phyloP scores from a whole-genome alignment of 148 eudicot species.

The Linanthus parryae region DNA sequence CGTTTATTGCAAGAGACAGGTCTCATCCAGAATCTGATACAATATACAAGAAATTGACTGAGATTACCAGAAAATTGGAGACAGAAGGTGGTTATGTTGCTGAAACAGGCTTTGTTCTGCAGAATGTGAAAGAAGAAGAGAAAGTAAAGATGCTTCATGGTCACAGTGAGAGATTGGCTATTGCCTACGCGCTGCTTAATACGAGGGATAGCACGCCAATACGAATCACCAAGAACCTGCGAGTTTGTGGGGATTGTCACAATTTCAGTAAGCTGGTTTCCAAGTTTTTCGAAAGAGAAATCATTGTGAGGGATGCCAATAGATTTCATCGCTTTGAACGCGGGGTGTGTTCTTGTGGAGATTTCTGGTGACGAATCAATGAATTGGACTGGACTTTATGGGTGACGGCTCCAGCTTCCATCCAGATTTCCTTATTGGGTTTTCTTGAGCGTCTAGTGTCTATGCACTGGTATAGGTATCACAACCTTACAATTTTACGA shows the following conservation, averaged over 20 bases:
- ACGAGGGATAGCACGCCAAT: constrained; percentile 46
- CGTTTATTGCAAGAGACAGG: constrained; percentile 61
- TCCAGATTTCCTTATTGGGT: constrained; percentile 82
- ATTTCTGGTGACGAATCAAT: constrained; percentile 86
- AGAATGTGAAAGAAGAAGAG: constrained; percentile 65
- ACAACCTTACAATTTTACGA: constrained; percentile 88
- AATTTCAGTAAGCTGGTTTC: constrained; percentile 62
- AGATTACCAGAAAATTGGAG: constrained; percentile 41
- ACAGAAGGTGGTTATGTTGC: constrained; percentile 61
- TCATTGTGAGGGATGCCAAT: constrained; percentile 75
- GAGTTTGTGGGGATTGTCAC: constrained; percentile 92
- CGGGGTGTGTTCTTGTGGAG: constrained; percentile 82
- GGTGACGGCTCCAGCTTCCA: constrained; percentile 84
- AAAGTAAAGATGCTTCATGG: constrained; percentile 57
- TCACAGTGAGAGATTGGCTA: constrained; percentile 88
- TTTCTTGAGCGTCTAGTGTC: constrained; percentile 95
- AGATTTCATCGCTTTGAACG: constrained; percentile 77
- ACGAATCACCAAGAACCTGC: constrained; percentile 71
- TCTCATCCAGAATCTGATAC: constrained; percentile 52
- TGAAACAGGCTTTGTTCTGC: constrained; percentile 58
- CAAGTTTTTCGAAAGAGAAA: constrained; percentile 39
- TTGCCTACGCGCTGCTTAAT: constrained; percentile 64
- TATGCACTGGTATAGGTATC: constrained; percentile 94
- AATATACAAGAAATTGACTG: constrained; percentile 45
- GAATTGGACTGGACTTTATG: constrained; percentile 99